Percentiles rank a stretch among this genome's conserved stretches.
These are phyloP conservation scores for Backusella macrospora DNA, from an alignment of 192 early-diverging fungal species.

Conservation along the genomic window DNA sequence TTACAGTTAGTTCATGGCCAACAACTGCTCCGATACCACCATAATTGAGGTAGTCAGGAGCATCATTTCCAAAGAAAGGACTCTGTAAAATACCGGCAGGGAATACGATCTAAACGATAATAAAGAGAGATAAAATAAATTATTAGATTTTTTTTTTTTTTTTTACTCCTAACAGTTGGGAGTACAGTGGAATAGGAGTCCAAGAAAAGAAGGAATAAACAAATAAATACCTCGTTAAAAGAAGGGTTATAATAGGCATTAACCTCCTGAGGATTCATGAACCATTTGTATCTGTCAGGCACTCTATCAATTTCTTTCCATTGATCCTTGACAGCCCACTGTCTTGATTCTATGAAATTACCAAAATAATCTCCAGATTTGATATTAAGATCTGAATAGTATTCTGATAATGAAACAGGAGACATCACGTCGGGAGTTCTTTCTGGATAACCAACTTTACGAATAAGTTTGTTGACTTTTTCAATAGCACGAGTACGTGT, in stretches of 20 bases:
- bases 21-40: constrained; percentile 64
- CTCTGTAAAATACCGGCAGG: constrained; percentile 60
- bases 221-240: constrained; percentile 40
- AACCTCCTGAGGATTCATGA: constrained; percentile 54
- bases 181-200: not conserved
- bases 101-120: constrained; percentile 41
- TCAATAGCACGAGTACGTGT: constrained; percentile 45
- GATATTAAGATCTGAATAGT: constrained; percentile 40
- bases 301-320: constrained; percentile 39
- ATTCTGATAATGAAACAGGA: constrained; percentile 45
- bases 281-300: constrained; percentile 40
- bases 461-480: constrained; percentile 45
- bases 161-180: too few species aligned
- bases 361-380: constrained; percentile 43
- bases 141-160: constrained; percentile 16
- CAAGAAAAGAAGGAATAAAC: not conserved
- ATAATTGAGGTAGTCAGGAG: constrained; percentile 63
- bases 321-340: constrained; percentile 20
- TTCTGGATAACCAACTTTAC: constrained; percentile 52
- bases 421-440: constrained; percentile 41
- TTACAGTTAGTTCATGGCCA: constrained; percentile 54
- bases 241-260: constrained; percentile 58
- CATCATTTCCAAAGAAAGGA: constrained; percentile 48
- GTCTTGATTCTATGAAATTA: constrained; percentile 36
- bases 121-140: not conserved